A percentile compares a stretch with the other conserved stretches of the same genome.
Conservation (phyloP, 345 rosid species). For the Eucalyptus tenuipes region DNA sequence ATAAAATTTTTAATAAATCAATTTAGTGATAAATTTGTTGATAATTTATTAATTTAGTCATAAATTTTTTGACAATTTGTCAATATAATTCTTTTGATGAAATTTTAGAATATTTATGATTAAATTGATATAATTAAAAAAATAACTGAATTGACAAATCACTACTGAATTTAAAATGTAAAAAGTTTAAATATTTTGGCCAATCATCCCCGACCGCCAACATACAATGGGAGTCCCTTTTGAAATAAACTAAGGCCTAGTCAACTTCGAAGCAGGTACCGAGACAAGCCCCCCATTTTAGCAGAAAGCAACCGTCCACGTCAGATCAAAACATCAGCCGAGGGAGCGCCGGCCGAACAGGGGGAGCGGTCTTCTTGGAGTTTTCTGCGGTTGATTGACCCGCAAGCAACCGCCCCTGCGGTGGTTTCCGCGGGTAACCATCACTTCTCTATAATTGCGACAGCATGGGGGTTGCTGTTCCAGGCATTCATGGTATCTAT, state of each 20-base stretch:
- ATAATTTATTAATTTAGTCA: rapidly evolving
- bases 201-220: too few relatives aligned
- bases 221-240: too few relatives aligned
- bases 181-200: too few relatives aligned
- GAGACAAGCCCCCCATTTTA: neutral
- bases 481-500: neutral
- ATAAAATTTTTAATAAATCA: rapidly evolving
- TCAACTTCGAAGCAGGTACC: neutral
- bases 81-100: rapidly evolving
- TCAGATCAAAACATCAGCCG: neutral
- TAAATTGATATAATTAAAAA: rapidly evolving
- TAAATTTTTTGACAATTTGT: rapidly evolving
- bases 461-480: neutral
- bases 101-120: rapidly evolving
- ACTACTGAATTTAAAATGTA: rapidly evolving
- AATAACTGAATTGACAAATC: rapidly evolving
- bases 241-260: neutral
- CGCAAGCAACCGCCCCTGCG: neutral
- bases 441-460: neutral
- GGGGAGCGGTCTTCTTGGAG: neutral
- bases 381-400: neutral
- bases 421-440: neutral
- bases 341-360: neutral
- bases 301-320: neutral
- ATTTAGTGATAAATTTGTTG: too few relatives aligned